Conservation (phyloP, 2,329 filamentous ascomycete genomes). For the Daldinia sp. region DNA sequence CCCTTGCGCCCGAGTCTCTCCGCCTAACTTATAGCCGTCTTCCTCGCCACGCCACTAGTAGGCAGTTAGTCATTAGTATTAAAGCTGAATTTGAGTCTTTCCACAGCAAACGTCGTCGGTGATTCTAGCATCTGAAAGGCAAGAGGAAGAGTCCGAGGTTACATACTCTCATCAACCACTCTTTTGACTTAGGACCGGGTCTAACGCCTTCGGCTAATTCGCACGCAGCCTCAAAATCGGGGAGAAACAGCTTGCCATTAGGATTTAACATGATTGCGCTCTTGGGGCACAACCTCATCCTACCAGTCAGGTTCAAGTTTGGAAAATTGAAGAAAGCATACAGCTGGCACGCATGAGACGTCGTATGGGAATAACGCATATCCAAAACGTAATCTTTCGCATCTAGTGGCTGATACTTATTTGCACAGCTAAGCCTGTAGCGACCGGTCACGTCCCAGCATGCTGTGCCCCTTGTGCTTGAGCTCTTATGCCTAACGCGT, state of each 20-base stretch:
- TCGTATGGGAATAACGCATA: constrained; percentile 19
- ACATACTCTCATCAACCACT: constrained; percentile 23
- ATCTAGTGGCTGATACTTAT: constrained; percentile 19
- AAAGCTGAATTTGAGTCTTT: neutral
- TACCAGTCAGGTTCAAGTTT: constrained; percentile 11
- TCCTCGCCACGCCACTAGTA: constrained; percentile 12
- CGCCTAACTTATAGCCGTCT: neutral
- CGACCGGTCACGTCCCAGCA: constrained; percentile 21
- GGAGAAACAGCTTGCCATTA: constrained; percentile 7
- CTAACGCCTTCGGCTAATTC: constrained; percentile 17
- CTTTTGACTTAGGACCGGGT: constrained; percentile 18
- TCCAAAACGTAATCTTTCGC: constrained; percentile 19
- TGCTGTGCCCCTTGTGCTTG: neutral
- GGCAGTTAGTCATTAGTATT: neutral
- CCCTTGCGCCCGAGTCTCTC: constrained; percentile 19
- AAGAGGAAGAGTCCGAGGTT: neutral
- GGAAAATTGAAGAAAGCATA: constrained; percentile 25
- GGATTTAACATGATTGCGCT: constrained; percentile 2
- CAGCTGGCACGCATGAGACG: constrained; percentile 12
- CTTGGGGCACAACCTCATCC: constrained; percentile 19
- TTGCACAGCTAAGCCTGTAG: constrained; percentile 13
- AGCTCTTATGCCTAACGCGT: constrained; percentile 11
- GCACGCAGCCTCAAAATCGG: constrained; percentile 17
- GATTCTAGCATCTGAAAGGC: neutral
- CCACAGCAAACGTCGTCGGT: neutral